Percentiles rank a stretch among this genome's conserved stretches.
These are phyloP conservation scores for Ascodesmis nigricans DNA, from an alignment of 495 filamentous ascomycete species.

Conservation along the genomic window DNA sequence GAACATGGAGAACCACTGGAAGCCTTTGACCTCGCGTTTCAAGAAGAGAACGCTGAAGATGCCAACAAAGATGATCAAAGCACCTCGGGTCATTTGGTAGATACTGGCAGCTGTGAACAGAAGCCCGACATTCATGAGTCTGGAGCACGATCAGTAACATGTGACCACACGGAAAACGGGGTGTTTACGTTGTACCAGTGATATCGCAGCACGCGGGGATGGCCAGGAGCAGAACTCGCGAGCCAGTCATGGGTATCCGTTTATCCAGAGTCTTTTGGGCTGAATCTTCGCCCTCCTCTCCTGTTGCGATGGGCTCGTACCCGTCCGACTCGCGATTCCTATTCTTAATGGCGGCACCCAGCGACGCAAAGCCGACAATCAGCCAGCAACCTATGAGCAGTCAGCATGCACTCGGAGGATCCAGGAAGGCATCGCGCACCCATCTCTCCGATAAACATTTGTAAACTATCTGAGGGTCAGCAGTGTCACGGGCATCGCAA, in stretches of 20 bases:
- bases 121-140: slow-evolving; percentile 80
- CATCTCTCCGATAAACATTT: slow-evolving; percentile 24
- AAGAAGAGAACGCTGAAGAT: slow-evolving; percentile 87
- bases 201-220: slow-evolving; percentile 88
- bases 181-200: slow-evolving; percentile 46
- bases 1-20: slow-evolving; percentile 75
- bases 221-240: slow-evolving; percentile 52
- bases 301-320: slow-evolving; percentile 16
- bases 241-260: slow-evolving; percentile 38
- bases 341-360: slow-evolving; percentile 33
- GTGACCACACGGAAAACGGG: neutral
- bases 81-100: slow-evolving; percentile 96
- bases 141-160: neutral
- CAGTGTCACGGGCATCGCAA: slow-evolving; percentile 34
- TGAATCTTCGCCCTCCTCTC: slow-evolving; percentile 6
- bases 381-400: slow-evolving; percentile 15
- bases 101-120: slow-evolving; percentile 69
- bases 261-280: slow-evolving; percentile 13
- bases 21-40: slow-evolving; percentile 47
- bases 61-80: slow-evolving; percentile 83
- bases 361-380: slow-evolving; percentile 40
- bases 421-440: slow-evolving; percentile 2
- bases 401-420: neutral
- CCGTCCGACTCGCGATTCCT: slow-evolving; percentile 10
- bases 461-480: slow-evolving; percentile 10